Evolutionary conservation across 2,329 filamentous ascomycete genomes (phyloP), one percentile per base, ranked within the genome.

Genomic region (Phialophora chinensis): DNA sequence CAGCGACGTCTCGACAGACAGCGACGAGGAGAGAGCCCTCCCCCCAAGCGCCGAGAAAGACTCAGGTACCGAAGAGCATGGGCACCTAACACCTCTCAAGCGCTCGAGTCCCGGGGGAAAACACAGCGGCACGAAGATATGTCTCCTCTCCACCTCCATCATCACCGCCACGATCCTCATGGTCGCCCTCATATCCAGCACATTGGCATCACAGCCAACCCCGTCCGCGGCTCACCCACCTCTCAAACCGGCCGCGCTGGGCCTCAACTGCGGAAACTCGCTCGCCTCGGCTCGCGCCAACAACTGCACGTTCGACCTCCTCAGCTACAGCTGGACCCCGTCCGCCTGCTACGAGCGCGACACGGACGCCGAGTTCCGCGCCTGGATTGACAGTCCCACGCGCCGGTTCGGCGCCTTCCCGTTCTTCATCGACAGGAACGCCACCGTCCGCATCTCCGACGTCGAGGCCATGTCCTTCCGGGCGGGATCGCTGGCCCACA

Each of bases 281-380:
- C 53, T 56, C 29, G 53, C 53, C 23, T 25, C 29, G 4, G 53
- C 53, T 14, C 11, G 20, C 11, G 53, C 53, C 53, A 29, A 56
- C 23, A 33, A 33, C n/a, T 56, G 53, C 29, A 33, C 27, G 11
- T 56, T 56, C 53, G 53, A 56, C n/a, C 53, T 56, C 3, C 53
- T 56, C 23, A 56, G 53, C 53, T 56, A 56, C 53, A 56, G 53
- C 53, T 56, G 53, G 53, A 56, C 53, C 12, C 53, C 53, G 12
- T 38, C 31, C 1, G 4, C 23, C 7, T 56, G 53, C 53, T 56
- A 56, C 31, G 53, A 56, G 6, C 12, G 14, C 12, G 14, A n/a
- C 27, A 56, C 53, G 27, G 53, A 56, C 31, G 25, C 33, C 23
- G 53, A 56, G 29, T 56, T 56, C 31, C 53, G 53, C 17, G 53